Evolutionary conservation across 192 early-diverging fungal species (phyloP), one percentile per base, ranked within the genome.

Genomic region (Backusella tarrabulga): DNA sequence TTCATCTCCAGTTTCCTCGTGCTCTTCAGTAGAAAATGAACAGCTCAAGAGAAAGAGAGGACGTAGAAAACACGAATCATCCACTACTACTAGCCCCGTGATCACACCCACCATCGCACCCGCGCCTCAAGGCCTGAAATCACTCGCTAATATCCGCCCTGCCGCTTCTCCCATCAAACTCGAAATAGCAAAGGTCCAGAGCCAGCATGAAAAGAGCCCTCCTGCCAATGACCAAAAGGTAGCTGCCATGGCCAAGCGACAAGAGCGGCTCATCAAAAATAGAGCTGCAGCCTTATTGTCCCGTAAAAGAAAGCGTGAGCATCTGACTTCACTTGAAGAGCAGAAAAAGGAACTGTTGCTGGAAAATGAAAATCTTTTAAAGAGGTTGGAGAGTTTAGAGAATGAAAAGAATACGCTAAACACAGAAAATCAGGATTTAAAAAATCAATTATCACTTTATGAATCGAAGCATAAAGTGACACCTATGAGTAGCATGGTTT

Each of bases 241-340:
- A 46, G 81, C 86, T 0, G 82, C 83, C n/a, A 83, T 87, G 32
- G 85, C 88, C 19, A 98, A 97, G 81, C 87, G 93, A 34, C 93
- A 95, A 76, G 93, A 95, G 77, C 87, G 97, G 32, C 80, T 98
- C 74, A 95, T 98, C 68, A 97, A 96, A 85, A 98, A 98, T 83
- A 91, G 97, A n/a, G 95, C 93, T 6, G 94, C 95, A 0, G 97
- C 97, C 9, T 81, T 95, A 50, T 80, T 94, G 70, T 95, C 93
- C 15, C 89, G 97, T 66, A 96, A 96, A 83, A 91, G 96, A 63
- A 97, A 98, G 83, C 89, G 94, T 44, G 95, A 97, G 72, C 95
- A 97, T 68, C 80, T 96, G 72, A 88, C 86, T 46, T 80, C 85
- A 19, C 88, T 97, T 17, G 78, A 79, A 71, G 38, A 75, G 6